Base-by-base conservation (phyloP, 2,329 filamentous ascomycete species). In the Epichloe sibirici region DNA sequence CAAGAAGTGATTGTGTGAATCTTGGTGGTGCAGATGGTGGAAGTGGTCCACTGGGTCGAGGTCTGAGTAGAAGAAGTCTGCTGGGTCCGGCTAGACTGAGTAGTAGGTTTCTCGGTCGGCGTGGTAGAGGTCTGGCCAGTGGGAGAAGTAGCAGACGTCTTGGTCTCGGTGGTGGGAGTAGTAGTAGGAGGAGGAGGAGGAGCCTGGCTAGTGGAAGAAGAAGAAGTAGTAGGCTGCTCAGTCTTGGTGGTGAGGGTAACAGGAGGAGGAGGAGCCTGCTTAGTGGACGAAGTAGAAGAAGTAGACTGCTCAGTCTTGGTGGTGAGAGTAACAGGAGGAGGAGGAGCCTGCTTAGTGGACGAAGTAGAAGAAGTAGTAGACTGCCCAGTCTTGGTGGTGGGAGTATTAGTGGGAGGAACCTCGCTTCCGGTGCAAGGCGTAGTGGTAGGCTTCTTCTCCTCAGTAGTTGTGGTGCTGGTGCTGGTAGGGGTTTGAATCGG, bases 1-100 rank as follows among this genome's bases (percentile, higher is more conserved):
- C 65, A 67, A 37, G 58, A 48, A 7, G 66, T 63, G 51, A 63
- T 58, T 37, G 63, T 66, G 51, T 61, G 54, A 15, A 54, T 56
- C 23, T 54, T 49, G 35, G 64, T 67, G 45, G 58, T 59, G 57
- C 57, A 66, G 57, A 67, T 52, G 48, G 66, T 67, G 38, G 64
- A 63, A 39, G 64, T 66, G 38, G 64, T 66, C 57, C 59, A 56
- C 45, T 52, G 52, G 50, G 55, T 57, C 21, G 55, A 28, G 25
- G 38, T 23, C 34, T 5, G 17, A 31, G 54, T 53, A 25, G 57
- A 52, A 44, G 45, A 53, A 2, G 6, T 28, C 25, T 17, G 17
- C 17, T 1, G 17, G 17, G 17, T 17, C 17, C 17, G 17, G 17
- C 17, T 17, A 17, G 38, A 17, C 34, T 5, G 17, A 21, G 17